Evolutionary conservation across 371 early-diverging fungal genomes (phyloP), one percentile per base, ranked within the genome.

Genomic region (Sanchytrium tribonematis): DNA sequence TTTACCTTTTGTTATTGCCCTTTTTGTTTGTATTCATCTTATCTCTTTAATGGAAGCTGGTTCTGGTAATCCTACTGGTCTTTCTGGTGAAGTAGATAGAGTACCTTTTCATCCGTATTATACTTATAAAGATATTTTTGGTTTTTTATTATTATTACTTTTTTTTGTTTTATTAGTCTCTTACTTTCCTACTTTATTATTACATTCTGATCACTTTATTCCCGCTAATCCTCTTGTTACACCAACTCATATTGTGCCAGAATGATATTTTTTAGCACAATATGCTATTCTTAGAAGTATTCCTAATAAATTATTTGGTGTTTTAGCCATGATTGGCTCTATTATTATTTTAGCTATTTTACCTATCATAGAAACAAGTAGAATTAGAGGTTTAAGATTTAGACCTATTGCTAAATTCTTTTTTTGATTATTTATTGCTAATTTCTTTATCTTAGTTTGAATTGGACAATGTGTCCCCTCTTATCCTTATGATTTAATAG

Each of bases 21-120:
- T 78, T 71, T 75, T 72, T 71, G 74, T 74, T 68, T 68, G 69
- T 71, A 71, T 77, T 70, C 80, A 79, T 77, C 71, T 77, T 71
- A 74, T 77, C 68, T 79, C 80, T 69, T 73, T 73, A 71, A 78
- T 78, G 73, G 70, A 72, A 69, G 70, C 77, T 72, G 80, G 73
- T 66, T 74, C 76, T 74, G 83, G 82, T 71, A 83, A 83, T 72
- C 83, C 83, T 72, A 74, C 79, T 77, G 83, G 83, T 69, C 78
- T 83, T 71, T 77, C 81, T 75, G 76, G 79, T 78, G 80, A 77
- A 76, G 74, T 75, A 71, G 83, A 83, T 78, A 78, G 77, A 79
- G 74, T 83, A 72, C 77, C 78, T 75, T 81, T 81, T 74, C 81
- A 83, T 79, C 84, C 83, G 74, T 83, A 82, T 77, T 83, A 77